Percentiles rank a stretch among this genome's conserved stretches.
Evolutionary conservation across 306 rosid genomes (phyloP).

Genomic region (Trifolium subterraneum): DNA sequence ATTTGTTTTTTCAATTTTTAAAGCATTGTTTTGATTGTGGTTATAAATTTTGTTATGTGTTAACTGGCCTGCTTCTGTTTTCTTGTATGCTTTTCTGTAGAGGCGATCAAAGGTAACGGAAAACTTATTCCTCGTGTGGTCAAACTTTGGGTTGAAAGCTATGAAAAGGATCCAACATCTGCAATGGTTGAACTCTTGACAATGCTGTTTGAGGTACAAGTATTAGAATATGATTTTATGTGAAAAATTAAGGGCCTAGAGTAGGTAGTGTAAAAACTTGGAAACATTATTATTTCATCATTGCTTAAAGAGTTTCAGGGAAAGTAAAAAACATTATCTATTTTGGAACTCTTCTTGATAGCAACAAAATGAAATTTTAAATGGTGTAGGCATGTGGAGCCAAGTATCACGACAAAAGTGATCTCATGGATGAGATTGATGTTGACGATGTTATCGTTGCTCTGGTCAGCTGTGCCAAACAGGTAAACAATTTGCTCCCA

Average conservation of each 20-base stretch:
- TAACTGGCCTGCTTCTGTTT: slow-evolving; percentile 32
- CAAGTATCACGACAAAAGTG: slow-evolving; percentile 69
- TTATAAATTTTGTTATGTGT: slow-evolving; percentile 29
- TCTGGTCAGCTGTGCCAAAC: slow-evolving; percentile 84
- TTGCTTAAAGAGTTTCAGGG: slow-evolving; percentile 17
- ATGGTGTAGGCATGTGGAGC: slow-evolving; percentile 89
- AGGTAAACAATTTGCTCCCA: slow-evolving; percentile 53
- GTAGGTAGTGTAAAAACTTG: slow-evolving; percentile 13
- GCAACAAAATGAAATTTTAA: slow-evolving; percentile 37
- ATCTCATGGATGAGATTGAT: slow-evolving; percentile 80
- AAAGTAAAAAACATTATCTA: background rate
- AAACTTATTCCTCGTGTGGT: slow-evolving; percentile 74
- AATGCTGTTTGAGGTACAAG: slow-evolving; percentile 83
- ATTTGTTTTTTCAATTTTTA: slow-evolving; percentile 18
- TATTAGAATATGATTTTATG: slow-evolving; percentile 24
- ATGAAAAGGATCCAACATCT: slow-evolving; percentile 75
- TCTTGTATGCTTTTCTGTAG: slow-evolving; percentile 58
- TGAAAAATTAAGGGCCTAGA: slow-evolving; percentile 5
- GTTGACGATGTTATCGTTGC: slow-evolving; percentile 96
- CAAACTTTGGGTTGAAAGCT: slow-evolving; percentile 89
- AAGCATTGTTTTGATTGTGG: background rate
- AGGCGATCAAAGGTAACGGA: slow-evolving; percentile 77
- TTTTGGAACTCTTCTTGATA: slow-evolving; percentile 31
- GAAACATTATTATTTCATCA: slow-evolving; percentile 9
- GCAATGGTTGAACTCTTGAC: slow-evolving; percentile 84